Conservation (phyloP, 192 early-diverging fungal genomes). For the Hyaloraphidium curvatum region DNA sequence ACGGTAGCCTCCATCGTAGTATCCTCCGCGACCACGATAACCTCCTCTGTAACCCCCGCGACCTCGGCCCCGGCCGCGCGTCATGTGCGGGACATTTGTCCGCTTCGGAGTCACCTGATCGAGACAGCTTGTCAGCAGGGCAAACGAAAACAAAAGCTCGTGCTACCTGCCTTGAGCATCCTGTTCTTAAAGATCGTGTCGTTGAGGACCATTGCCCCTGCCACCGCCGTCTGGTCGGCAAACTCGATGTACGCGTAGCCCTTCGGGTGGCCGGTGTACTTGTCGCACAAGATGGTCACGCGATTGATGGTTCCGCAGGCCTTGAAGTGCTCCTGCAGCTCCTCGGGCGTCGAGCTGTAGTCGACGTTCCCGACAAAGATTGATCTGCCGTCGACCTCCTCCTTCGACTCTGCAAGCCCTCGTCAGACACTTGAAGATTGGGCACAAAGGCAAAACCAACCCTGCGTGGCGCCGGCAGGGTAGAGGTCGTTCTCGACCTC, state of each 20-base stretch:
- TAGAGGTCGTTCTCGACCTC: conserved; percentile 55
- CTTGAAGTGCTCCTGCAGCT: conserved; percentile 86
- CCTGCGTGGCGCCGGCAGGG: no score
- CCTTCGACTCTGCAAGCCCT: no score
- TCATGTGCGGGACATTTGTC: conserved; percentile 82
- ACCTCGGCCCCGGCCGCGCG: conserved; percentile 53
- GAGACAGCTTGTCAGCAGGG: background rate
- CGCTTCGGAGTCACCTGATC: conserved; percentile 68
- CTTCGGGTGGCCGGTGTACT: conserved; percentile 76
- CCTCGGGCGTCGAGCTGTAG: conserved; percentile 81
- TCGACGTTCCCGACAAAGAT: conserved; percentile 95
- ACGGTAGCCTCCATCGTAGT: background rate
- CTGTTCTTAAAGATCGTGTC: conserved; percentile 79
- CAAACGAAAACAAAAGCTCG: background rate
- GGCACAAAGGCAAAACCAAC: no score
- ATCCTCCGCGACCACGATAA: conserved; percentile 10
- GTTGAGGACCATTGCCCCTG: conserved; percentile 66
- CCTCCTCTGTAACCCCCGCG: conserved; percentile 51
- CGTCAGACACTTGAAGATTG: no score
- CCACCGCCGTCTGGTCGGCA: conserved; percentile 57
- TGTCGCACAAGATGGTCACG: conserved; percentile 89
- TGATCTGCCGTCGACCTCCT: conserved; percentile 65
- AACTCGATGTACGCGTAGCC: conserved; percentile 96
- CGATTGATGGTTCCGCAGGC: conserved; percentile 90
- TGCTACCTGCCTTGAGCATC: conserved; percentile 41